These are phyloP conservation scores for Termitomyces sp. DNA, from an alignment of 768 basidiomycete species.

Conservation along the genomic window DNA sequence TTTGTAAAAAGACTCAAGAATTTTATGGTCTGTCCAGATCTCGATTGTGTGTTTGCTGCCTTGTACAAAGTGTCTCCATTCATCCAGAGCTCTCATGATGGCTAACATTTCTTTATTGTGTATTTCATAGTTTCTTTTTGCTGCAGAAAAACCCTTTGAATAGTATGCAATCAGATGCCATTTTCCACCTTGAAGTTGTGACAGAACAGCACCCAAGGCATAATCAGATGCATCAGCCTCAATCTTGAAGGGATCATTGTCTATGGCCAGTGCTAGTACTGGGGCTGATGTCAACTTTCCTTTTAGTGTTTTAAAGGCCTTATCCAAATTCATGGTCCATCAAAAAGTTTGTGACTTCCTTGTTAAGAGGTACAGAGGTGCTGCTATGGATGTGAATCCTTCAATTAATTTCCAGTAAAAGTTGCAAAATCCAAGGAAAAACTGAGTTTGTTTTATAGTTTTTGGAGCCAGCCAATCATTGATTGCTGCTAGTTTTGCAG, in stretches of 20 bases:
- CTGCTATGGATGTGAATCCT: too few species aligned
- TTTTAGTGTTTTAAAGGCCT: too few species aligned
- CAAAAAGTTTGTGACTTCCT: too few species aligned
- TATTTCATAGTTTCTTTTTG: constrained; percentile 26
- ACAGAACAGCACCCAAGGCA: not conserved
- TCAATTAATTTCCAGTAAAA: not conserved
- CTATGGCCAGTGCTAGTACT: not conserved
- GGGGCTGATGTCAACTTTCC: not conserved
- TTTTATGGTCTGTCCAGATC: too few species aligned
- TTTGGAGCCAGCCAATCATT: too few species aligned
- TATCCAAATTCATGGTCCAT: too few species aligned
- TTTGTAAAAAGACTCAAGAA: too few species aligned
- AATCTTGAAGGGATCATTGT: not conserved
- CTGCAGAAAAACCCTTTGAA: not conserved
- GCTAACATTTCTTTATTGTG: constrained; percentile 46
- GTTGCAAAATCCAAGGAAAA: not conserved
- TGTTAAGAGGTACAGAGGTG: too few species aligned
- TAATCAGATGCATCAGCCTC: not conserved
- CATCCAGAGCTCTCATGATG: constrained; percentile 25
- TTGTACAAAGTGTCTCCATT: constrained; percentile 20
- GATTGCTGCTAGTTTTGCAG: too few species aligned
- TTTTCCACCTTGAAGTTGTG: constrained; percentile 15
- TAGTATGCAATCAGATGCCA: constrained; percentile 4
- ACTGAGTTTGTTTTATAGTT: too few species aligned
- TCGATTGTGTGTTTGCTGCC: too few species aligned